These are phyloP conservation scores for Backusella psychrophila DNA, from an alignment of 192 early-diverging fungal species.

Conservation along the genomic window DNA sequence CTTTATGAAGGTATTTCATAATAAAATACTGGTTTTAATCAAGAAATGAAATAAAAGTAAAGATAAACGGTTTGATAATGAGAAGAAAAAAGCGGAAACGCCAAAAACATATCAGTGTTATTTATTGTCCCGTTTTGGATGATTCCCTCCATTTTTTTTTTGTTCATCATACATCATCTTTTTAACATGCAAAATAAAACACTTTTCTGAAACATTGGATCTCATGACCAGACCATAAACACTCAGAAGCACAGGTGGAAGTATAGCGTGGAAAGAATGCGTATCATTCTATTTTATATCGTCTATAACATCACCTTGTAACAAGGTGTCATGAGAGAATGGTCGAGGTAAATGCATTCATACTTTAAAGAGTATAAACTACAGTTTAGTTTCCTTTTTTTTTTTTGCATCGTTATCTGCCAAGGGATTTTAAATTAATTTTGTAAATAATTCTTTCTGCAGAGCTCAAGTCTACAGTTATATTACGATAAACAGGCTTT, in stretches of 20 bases:
- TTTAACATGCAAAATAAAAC: neutral
- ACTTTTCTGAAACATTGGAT: neutral
- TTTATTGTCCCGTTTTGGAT: neutral
- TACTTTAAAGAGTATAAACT: neutral
- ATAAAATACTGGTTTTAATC: neutral
- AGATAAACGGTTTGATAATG: neutral
- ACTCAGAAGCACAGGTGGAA: neutral
- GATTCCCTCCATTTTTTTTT: constrained; percentile 1
- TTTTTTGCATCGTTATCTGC: neutral
- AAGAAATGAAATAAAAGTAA: neutral
- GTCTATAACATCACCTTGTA: neutral
- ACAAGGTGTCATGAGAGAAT: neutral
- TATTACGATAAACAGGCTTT: neutral
- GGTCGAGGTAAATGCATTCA: neutral
- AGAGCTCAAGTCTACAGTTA: neutral
- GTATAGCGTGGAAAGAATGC: neutral
- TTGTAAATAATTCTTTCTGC: neutral
- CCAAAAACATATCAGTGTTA: neutral
- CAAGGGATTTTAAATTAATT: neutral
- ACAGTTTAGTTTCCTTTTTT: neutral
- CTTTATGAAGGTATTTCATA: neutral
- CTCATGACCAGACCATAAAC: neutral
- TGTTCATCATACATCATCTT: neutral
- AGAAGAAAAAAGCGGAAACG: neutral
- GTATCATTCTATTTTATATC: neutral